Evolutionary conservation across 73 alveolate species (phyloP).

Genomic region (Tetrahymena elliotti): DNA sequence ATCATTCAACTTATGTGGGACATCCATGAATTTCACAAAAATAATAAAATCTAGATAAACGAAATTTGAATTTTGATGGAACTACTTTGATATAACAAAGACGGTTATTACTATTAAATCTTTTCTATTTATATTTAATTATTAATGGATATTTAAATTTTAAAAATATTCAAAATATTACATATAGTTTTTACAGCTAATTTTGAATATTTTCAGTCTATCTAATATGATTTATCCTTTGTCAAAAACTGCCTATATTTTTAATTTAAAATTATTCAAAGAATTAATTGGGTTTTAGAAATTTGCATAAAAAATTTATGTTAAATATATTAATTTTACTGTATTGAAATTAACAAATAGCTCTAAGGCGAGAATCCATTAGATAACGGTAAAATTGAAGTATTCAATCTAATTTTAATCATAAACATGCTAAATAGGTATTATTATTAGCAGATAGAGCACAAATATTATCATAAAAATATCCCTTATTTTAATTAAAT

Average conservation of each 20-base stretch:
- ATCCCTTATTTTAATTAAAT: background rate
- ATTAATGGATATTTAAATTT: background rate
- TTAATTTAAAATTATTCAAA: no score
- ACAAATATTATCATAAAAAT: background rate
- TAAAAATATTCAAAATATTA: background rate
- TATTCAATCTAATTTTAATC: background rate
- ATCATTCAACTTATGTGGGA: background rate
- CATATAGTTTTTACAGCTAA: background rate
- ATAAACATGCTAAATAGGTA: background rate
- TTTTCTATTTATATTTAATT: background rate
- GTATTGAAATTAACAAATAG: background rate
- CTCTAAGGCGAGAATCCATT: background rate
- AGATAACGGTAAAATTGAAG: background rate
- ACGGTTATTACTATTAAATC: background rate
- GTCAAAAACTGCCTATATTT: background rate
- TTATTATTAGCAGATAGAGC: background rate
- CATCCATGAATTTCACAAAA: background rate
- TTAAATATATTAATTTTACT: background rate
- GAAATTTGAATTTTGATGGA: background rate
- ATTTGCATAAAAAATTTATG: no score
- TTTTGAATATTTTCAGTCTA: background rate
- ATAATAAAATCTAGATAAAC: background rate
- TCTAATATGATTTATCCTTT: background rate
- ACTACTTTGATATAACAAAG: background rate
- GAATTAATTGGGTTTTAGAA: no score